phyloP scores from a whole-genome alignment of 1,284 basidiomycete species.

The Sanghuangporus weigelae region DNA sequence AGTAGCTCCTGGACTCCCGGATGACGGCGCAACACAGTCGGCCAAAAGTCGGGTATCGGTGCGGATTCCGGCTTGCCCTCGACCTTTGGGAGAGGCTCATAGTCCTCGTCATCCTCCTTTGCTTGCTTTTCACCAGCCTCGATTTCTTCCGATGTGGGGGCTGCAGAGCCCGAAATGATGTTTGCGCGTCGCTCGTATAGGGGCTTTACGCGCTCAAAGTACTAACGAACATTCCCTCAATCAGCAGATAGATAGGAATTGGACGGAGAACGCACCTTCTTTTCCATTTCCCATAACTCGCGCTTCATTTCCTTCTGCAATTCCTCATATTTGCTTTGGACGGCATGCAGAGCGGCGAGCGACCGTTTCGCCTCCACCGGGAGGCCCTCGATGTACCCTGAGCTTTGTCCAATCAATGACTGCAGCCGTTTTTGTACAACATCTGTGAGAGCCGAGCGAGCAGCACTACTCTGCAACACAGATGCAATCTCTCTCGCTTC shows the following conservation, averaged over 20 bases:
- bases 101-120: slow-evolving; percentile 62
- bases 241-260: not conserved
- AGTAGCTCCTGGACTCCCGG: slow-evolving; percentile 83
- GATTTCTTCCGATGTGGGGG: slow-evolving; percentile 81
- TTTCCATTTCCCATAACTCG: slow-evolving; percentile 95
- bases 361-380: slow-evolving; percentile 80
- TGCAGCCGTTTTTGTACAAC: slow-evolving; percentile 64
- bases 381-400: slow-evolving; percentile 84
- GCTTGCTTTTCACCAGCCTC: slow-evolving; percentile 71
- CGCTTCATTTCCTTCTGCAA: slow-evolving; percentile 95
- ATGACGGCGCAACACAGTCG: slow-evolving; percentile 93
- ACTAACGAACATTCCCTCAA: slow-evolving; percentile 40
- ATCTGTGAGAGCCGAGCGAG: slow-evolving; percentile 49
- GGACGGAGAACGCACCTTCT: slow-evolving; percentile 61
- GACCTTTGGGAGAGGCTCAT: slow-evolving; percentile 46
- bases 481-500: slow-evolving; percentile 23
- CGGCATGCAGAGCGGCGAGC: slow-evolving; percentile 90
- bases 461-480: slow-evolving; percentile 23
- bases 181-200: slow-evolving; percentile 84
- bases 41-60: slow-evolving; percentile 96
- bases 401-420: slow-evolving; percentile 71
- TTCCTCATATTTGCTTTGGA: slow-evolving; percentile 91
- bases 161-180: slow-evolving; percentile 76
- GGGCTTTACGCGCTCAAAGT: slow-evolving; percentile 82
- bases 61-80: slow-evolving; percentile 33